These are phyloP conservation scores for Podila epigama DNA, from an alignment of 192 early-diverging fungal species.

Conservation along the genomic window DNA sequence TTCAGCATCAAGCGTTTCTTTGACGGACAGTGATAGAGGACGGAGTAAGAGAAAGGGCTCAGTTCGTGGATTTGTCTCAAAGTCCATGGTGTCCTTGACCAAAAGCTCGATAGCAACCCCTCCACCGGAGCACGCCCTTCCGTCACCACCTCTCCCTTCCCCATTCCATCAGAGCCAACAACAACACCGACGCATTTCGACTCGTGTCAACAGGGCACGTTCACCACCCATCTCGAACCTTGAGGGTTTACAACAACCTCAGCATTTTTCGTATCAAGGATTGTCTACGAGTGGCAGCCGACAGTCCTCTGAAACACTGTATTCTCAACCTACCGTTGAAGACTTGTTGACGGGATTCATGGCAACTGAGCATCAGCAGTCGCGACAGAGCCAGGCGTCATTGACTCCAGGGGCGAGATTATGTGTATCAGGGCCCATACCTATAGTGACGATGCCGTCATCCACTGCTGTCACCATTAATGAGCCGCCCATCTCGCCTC, in stretches of 20 bases:
- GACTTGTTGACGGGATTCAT: background rate
- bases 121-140: background rate
- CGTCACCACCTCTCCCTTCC: background rate
- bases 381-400: background rate
- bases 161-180: background rate
- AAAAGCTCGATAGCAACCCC: background rate
- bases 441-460: background rate
- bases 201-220: background rate
- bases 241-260: background rate
- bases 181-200: background rate
- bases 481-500: background rate
- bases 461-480: too few relatives aligned
- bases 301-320: background rate
- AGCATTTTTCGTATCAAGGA: background rate
- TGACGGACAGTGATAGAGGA: background rate
- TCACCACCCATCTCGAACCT: background rate
- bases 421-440: background rate
- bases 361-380: background rate
- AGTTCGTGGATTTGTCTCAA: constrained; percentile 2
- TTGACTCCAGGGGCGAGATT: background rate
- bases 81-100: constrained; percentile 8
- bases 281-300: background rate
- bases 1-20: background rate
- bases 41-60: background rate
- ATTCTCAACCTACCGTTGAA: background rate